These are phyloP conservation scores for Omphalea diandra DNA, from an alignment of 441 rosid genomes.

Conservation along the genomic window DNA sequence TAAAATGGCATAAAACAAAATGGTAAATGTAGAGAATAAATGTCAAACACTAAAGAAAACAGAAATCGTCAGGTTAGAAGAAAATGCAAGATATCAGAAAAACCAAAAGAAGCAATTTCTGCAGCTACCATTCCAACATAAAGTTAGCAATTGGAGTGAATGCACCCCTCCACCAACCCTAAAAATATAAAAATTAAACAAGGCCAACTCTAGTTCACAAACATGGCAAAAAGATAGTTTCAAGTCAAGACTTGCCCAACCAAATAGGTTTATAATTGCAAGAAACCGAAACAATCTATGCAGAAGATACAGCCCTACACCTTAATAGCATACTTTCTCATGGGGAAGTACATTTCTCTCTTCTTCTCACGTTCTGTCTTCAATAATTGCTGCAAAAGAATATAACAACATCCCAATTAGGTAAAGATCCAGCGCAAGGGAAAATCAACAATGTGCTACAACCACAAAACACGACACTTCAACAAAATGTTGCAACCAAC, in stretches of 20 bases:
- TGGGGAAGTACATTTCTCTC: constrained; percentile 38
- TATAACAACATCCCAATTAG: not conserved
- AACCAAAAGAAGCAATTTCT: not conserved
- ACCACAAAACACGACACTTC: not conserved
- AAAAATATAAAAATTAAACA: not conserved
- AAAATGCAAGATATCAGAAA: not conserved
- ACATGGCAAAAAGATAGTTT: constrained; percentile 9
- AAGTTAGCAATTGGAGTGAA: constrained; percentile 3
- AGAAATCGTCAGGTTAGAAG: not conserved
- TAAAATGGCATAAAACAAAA: not conserved
- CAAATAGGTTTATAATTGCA: constrained; percentile 14
- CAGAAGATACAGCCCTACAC: constrained; percentile 20
- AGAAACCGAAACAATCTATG: constrained; percentile 16
- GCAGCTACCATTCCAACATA: constrained; percentile 3
- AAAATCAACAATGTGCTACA: not conserved
- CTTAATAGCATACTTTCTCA: constrained; percentile 41
- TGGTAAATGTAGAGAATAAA: not conserved
- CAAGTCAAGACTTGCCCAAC: constrained; percentile 23
- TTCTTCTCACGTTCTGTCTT: constrained; percentile 38
- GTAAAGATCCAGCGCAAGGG: too few relatives aligned
- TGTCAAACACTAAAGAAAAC: not conserved
- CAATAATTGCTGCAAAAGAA: constrained; percentile 31
- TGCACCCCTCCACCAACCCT: constrained; percentile 17
- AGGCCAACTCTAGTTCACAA: constrained; percentile 10
- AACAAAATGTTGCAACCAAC: not conserved